These are phyloP conservation scores for Cucurbita moschata DNA, from an alignment of 306 rosid species.

Conservation along the genomic window DNA sequence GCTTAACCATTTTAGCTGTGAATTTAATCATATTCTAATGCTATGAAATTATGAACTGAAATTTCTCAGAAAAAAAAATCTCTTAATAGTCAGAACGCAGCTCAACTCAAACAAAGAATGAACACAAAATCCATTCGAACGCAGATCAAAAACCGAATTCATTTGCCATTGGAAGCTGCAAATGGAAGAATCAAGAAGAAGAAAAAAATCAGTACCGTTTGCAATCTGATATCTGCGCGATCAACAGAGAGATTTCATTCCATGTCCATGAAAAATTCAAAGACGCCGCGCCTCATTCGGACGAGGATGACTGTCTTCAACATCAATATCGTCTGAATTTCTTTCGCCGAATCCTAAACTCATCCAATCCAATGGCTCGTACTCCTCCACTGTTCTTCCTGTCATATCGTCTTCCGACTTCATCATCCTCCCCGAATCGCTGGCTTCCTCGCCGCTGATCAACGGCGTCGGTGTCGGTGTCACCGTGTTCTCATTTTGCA, in stretches of 20 bases:
- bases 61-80: too few relatives aligned
- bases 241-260: background rate
- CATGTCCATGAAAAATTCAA: background rate
- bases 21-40: too few relatives aligned
- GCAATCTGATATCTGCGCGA: background rate
- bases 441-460: background rate
- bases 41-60: too few relatives aligned
- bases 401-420: background rate
- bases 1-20: too few relatives aligned
- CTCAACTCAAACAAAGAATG: background rate
- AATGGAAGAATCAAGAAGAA: background rate
- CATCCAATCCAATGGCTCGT: conserved; percentile 1
- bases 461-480: background rate
- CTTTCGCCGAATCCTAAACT: background rate
- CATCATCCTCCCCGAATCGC: background rate
- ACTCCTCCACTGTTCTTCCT: background rate
- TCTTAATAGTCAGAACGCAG: background rate
- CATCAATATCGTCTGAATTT: background rate
- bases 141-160: background rate
- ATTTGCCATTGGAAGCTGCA: background rate
- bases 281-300: background rate
- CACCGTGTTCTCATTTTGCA: background rate
- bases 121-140: background rate
- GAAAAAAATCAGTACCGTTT: background rate
- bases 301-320: conserved; percentile 1